Evolutionary conservation across 2,329 filamentous ascomycete genomes (phyloP).

Genomic region (Neoscytalidium dimidiatum): DNA sequence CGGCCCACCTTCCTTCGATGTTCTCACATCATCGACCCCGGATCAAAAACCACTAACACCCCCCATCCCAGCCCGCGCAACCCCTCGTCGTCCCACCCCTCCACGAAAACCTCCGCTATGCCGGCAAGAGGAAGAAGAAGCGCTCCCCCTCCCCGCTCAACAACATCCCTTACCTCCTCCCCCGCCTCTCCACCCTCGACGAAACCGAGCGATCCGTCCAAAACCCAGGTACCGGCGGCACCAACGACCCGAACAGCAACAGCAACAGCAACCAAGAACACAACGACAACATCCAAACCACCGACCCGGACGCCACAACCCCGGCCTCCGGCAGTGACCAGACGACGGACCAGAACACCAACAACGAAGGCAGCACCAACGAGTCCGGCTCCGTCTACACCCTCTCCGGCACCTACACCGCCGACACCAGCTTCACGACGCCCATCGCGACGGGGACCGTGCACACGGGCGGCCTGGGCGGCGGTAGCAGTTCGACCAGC

Average conservation of each 20-base stretch:
- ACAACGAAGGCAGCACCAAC: neutral
- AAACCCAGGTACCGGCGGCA: neutral
- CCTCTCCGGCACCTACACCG: neutral
- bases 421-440: neutral
- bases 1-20: too few relatives aligned
- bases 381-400: neutral
- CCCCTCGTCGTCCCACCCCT: neutral
- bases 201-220: neutral
- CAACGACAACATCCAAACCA: neutral
- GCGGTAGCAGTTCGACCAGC: neutral
- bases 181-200: neutral
- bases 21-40: too few relatives aligned
- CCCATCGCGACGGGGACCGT: constrained; percentile 8
- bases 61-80: neutral
- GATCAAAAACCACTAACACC: neutral
- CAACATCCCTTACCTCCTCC: too few relatives aligned
- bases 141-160: neutral
- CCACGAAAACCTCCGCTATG: neutral
- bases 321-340: neutral
- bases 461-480: constrained; percentile 2
- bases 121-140: neutral
- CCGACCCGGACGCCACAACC: neutral
- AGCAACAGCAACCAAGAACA: neutral
- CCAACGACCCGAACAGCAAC: neutral
- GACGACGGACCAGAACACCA: neutral